Base-by-base conservation (phyloP, 805 yeast species). In the Ogataea dorogensis region DNA sequence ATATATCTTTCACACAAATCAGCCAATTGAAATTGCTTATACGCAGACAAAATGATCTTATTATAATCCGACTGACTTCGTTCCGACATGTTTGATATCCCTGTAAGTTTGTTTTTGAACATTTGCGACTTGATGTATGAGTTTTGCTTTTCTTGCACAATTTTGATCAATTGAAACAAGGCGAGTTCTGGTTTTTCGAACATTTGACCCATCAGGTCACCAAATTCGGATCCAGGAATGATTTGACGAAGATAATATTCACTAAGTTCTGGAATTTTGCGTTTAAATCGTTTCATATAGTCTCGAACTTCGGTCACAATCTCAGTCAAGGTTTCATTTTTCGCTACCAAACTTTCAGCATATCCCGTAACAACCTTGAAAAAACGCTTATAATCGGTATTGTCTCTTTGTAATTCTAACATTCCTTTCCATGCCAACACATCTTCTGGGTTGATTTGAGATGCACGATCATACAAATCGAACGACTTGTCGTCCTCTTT, bases 401-500 rank as follows among this genome's bases (percentile, higher is more conserved):
- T 46, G 9, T 59, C 49, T 36, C 62, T 60, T 8, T 62, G 66
- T 0, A 77, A 57, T 31, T 75, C 71, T 40, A 78, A 61, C 41
- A 81, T 67, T 1, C 98, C 98, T 51, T 85, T 86, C 94, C 93
- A 89, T 0, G 88, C 94, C 17, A 74, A 56, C 2, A 77, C 45
- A 33, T 80, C 75, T 2, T 65, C 64, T 0, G 75, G 70, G 18
- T 77, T 72, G 1, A 79, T 33, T 5, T 55, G 49, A 3, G 76
- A 70, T 0, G 88, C 88, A 14, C 50, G 53, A 19, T 51, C 49
- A 49, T 79, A 81, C 8, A 71, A 56, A 17, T 44, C 45, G 9
- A 60, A 44, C 0, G 86, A 80, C 3, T 56, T 49, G 2, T 54
- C 50, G 4, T 54, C 39, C 5, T 72, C 59, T 10, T 64, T 55